Conservation (phyloP, 306 rosid species). For the Echinosophora koreensis region DNA sequence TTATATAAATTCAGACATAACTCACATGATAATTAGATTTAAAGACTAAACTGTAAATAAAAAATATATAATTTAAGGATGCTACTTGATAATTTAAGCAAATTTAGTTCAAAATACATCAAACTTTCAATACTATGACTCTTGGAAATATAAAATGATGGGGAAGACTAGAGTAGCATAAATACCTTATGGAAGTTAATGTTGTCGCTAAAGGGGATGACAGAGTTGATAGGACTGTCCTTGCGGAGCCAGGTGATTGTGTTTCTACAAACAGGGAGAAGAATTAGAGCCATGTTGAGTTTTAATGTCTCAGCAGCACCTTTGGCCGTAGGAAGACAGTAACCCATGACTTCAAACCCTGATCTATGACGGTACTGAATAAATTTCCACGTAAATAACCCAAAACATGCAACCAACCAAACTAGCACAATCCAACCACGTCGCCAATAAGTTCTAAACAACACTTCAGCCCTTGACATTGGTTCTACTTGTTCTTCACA, state of each 20-base stretch:
- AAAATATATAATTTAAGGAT: too few species aligned
- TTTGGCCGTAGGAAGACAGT: conserved; percentile 83
- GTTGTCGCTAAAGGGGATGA: conserved; percentile 78
- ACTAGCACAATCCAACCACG: conserved; percentile 71
- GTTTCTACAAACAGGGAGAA: conserved; percentile 83
- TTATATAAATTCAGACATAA: too few species aligned
- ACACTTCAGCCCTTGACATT: conserved; percentile 64
- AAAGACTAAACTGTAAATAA: too few species aligned
- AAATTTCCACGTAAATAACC: conserved; percentile 83
- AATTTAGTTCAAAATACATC: too few species aligned
- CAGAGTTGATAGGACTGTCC: conserved; percentile 56
- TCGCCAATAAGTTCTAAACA: conserved; percentile 78
- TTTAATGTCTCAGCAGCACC: conserved; percentile 91
- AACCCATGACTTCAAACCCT: conserved; percentile 90
- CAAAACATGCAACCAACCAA: conserved; percentile 64
- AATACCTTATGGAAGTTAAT: conserved; percentile 85
- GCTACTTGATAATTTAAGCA: too few species aligned
- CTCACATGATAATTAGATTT: too few species aligned
- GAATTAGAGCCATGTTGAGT: conserved; percentile 86
- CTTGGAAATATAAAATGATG: too few species aligned
- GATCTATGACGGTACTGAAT: conserved; percentile 63
- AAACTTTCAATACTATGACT: too few species aligned
- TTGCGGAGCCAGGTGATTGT: conserved; percentile 81
- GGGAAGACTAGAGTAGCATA: not conserved
- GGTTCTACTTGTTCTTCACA: conserved; percentile 54